Percentiles rank a stretch among this genome's conserved stretches.
phyloP scores from a whole-genome alignment of 1,284 basidiomycete genomes.

The Coniophora puteana region DNA sequence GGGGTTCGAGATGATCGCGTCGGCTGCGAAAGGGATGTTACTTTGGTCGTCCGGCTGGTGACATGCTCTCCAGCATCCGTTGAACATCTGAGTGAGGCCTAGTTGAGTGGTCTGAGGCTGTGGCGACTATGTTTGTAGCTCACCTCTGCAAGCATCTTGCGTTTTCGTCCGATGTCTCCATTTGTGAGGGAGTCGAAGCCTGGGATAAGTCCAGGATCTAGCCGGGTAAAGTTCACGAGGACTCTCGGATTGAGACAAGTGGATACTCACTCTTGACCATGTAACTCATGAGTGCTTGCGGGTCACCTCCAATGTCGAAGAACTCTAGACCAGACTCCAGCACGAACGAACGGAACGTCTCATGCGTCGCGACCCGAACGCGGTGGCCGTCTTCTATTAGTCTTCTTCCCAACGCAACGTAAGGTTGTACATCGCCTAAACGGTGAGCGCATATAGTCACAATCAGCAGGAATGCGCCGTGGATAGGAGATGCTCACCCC shows the following conservation, averaged over 20 bases:
- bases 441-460: slow-evolving; percentile 1
- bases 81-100: slow-evolving; percentile 41
- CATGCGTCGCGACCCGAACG: slow-evolving; percentile 65
- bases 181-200: slow-evolving; percentile 44
- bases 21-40: slow-evolving; percentile 47
- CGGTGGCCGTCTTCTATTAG: slow-evolving; percentile 54
- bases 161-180: slow-evolving; percentile 45
- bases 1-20: slow-evolving; percentile 65
- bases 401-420: slow-evolving; percentile 56
- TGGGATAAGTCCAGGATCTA: slow-evolving; percentile 53
- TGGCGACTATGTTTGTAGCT: slow-evolving; percentile 1
- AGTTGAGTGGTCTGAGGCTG: slow-evolving; percentile 1
- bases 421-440: slow-evolving; percentile 69
- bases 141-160: slow-evolving; percentile 42
- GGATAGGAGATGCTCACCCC: slow-evolving; percentile 39
- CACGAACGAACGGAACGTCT: slow-evolving; percentile 58
- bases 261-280: slow-evolving; percentile 48
- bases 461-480: not conserved
- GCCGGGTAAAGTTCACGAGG: slow-evolving; percentile 2
- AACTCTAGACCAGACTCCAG: slow-evolving; percentile 49
- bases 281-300: slow-evolving; percentile 58
- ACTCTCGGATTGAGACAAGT: slow-evolving; percentile 1
- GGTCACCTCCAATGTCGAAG: slow-evolving; percentile 55
- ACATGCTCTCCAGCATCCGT: slow-evolving; percentile 55
- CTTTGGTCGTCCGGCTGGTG: slow-evolving; percentile 42